Base-by-base conservation (phyloP, 257 asterid species). In the Primulina huaijiensis region DNA sequence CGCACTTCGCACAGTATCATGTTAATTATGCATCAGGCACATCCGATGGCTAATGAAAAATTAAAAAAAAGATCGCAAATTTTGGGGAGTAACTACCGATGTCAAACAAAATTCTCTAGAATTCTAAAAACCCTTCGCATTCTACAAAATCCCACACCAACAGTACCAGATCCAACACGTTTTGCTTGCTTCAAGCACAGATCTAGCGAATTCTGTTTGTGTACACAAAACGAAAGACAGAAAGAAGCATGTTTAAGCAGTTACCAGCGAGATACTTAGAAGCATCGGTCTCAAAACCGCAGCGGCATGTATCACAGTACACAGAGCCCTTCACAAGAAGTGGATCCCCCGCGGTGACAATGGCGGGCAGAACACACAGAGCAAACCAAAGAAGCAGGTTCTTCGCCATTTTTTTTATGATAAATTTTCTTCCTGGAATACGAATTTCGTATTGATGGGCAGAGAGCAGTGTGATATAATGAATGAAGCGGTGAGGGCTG, bases 251-350 rank as follows among this genome's bases (percentile, higher is more conserved):
- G 10, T 3, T 12, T 14, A 43, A 14, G 1, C 46, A 66, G 25
- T 75, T 52, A 83, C 97, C 91, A 17, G 21, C 57, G 21, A 50
- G 57, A 50, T 50, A 17, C 57, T 50, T 50, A 19, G 57, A 50
- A 50, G 57, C 57, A 50, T 50, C 57, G 2, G 57, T 50, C 57
- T 50, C 20, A 3, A 50, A 50, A 5, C 57, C 57, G 57, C 57
- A 50, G 57, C 57, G 57, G 57, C 57, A 50, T 6, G 57, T 14
- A 50, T 50, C 57, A 50, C 57, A 50, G 57, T 50, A 50, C 20
- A 50, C 57, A 16, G 57, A 50, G 0, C 57, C 57, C 57, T 50
- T 50, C 8, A 50, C 4, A 50, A 50, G 57, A 17, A 50, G 21
- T 16, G 57, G 57, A 2, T 50, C 21, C 20, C 8, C 1, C 21